Base-by-base conservation (phyloP, 768 basidiomycete genomes). In the Cystobasidium ongulense region DNA sequence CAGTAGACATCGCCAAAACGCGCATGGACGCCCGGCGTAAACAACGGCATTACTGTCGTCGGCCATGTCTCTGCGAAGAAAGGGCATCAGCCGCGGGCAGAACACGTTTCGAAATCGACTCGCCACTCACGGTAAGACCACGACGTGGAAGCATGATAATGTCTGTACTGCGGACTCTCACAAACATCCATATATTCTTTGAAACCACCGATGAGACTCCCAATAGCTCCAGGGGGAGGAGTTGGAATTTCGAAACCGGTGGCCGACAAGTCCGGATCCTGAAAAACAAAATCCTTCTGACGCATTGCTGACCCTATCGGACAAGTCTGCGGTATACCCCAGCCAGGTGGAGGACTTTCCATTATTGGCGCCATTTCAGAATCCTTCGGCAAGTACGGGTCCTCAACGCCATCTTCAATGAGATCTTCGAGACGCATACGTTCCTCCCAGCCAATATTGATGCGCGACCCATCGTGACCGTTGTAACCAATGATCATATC, bases 401-500 rank as follows among this genome's bases (percentile, higher is more conserved):
- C 53, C 77, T 65, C 65, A 43, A 76, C n/a, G 7, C 75, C 76
- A 17, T 39, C n/a, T 46, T 65, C 73, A 8, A 72, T 76, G 35
- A 79, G 18, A 13, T 38, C 54, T 62, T 79, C 75, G 8, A 79
- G 70, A 21, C 78, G 50, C 29, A 67, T 63, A 29, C 77, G 66
- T 63, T 79, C 78, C 50, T 78, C 78, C 31, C 73, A 75, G 1
- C 77, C 62, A 11, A 79, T 57, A 1, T 74, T 74, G n/a, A 77
- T 59, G 21, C 79, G 39, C 1, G 79, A 76, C 0, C 65, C 72
- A 46, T 79, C 78, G 70, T 78, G 77, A 0, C 78, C 78, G 63
- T 78, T 78, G 76, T 80, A 79, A n/a, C 74, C 66, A 46, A 78
- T 75, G 25, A 66, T 70, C 76, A 78, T 78, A 39, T 80, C 78